These are phyloP conservation scores for Suhomyces choctaworum DNA, from an alignment of 1,139 yeast species.

Conservation along the genomic window DNA sequence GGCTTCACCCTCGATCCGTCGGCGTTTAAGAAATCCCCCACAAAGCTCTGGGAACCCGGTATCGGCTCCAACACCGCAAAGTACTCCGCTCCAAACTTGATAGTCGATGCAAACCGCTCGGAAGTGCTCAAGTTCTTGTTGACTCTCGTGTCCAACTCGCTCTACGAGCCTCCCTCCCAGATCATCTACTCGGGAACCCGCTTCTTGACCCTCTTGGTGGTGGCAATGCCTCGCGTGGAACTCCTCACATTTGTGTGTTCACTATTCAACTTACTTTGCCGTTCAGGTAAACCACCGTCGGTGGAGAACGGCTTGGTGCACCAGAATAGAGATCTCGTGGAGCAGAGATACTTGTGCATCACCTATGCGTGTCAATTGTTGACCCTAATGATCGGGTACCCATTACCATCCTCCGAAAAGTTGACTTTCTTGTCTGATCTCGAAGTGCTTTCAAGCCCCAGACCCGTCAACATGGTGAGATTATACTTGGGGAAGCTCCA, in stretches of 20 bases:
- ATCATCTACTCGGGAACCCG: slow-evolving; percentile 54
- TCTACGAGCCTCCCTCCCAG: slow-evolving; percentile 52
- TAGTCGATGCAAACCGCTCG: slow-evolving; percentile 62
- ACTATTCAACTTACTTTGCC: slow-evolving; percentile 58
- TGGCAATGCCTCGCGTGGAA: slow-evolving; percentile 50
- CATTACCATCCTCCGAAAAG: slow-evolving; percentile 54
- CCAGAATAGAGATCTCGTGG: slow-evolving; percentile 31
- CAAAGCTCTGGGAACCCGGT: slow-evolving; percentile 72
- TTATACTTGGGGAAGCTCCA: slow-evolving; percentile 53
- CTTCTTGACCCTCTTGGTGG: slow-evolving; percentile 59
- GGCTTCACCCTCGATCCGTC: slow-evolving; percentile 53
- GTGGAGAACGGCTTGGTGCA: slow-evolving; percentile 39
- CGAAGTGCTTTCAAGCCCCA: slow-evolving; percentile 20
- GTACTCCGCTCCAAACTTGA: slow-evolving; percentile 47
- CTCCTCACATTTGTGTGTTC: slow-evolving; percentile 64
- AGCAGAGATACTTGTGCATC: slow-evolving; percentile 54
- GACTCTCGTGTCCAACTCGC: slow-evolving; percentile 60
- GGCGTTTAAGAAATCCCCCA: slow-evolving; percentile 13
- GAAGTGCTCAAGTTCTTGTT: slow-evolving; percentile 66
- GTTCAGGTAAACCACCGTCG: slow-evolving; percentile 30
- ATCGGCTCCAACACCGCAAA: slow-evolving; percentile 50
- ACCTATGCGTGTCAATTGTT: slow-evolving; percentile 64
- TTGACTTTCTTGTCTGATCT: slow-evolving; percentile 42
- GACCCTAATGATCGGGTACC: slow-evolving; percentile 61
- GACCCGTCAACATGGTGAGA: slow-evolving; percentile 51